These are phyloP conservation scores for Mycosphaerelloides madeirae DNA, from an alignment of 2,329 filamentous ascomycete genomes.

Conservation along the genomic window DNA sequence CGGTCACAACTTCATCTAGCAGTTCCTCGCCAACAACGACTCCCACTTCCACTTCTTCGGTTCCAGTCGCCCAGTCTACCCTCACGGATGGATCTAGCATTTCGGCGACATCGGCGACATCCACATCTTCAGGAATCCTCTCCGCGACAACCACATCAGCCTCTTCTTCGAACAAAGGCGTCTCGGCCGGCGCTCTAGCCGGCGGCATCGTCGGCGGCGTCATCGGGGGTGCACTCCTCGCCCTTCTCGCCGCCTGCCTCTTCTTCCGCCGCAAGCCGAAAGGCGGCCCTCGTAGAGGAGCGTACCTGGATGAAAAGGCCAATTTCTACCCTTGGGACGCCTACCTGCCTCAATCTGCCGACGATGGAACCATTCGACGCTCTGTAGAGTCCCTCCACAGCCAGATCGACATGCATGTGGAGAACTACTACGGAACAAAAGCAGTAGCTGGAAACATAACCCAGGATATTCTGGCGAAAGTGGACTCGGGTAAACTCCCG, in stretches of 20 bases:
- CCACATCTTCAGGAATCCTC: no score
- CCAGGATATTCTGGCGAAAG: no score
- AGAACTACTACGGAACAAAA: conserved; percentile 32
- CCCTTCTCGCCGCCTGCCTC: not conserved
- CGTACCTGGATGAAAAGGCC: no score
- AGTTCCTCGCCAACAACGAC: no score
- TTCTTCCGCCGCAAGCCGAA: not conserved
- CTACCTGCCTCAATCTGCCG: conserved; percentile 29
- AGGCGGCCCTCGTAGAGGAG: no score
- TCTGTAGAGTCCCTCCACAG: conserved; percentile 32
- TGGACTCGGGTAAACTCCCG: not conserved
- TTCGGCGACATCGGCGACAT: no score
- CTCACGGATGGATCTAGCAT: no score
- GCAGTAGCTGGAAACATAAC: not conserved
- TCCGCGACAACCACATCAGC: not conserved
- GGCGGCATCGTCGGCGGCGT: not conserved
- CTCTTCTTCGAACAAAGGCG: not conserved
- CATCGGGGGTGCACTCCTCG: not conserved
- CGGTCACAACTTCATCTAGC: no score
- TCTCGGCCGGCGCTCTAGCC: not conserved
- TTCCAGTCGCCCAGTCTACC: no score
- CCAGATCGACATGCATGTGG: conserved; percentile 33
- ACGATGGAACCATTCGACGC: conserved; percentile 27
- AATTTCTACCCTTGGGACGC: conserved; percentile 3
- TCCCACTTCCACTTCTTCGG: no score